Evolutionary conservation across 768 basidiomycete genomes (phyloP).

Genomic region (Xerocomellus chrysenteron): DNA sequence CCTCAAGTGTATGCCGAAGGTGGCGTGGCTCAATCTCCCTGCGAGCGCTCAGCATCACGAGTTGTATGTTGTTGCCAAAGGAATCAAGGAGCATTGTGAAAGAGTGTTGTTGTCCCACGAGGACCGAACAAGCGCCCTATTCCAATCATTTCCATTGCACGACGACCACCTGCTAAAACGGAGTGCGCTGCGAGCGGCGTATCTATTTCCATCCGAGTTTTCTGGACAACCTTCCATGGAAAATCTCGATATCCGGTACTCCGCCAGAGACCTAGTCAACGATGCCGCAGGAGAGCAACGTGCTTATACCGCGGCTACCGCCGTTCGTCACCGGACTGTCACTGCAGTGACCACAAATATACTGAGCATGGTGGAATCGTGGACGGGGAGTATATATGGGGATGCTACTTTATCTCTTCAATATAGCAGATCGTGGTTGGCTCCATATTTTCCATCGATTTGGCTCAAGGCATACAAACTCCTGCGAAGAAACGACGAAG

Average conservation of each 20-base stretch:
- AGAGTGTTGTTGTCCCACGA: too few species aligned
- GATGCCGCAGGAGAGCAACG: slow-evolving; percentile 1
- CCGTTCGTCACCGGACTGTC: neutral
- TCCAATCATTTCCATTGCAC: too few species aligned
- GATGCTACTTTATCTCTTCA: slow-evolving; percentile 8
- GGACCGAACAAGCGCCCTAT: too few species aligned
- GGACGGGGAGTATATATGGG: neutral
- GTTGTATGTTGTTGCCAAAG: too few species aligned
- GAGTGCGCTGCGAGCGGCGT: slow-evolving; percentile 13
- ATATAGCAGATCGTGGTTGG: slow-evolving; percentile 33
- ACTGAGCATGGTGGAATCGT: slow-evolving; percentile 7
- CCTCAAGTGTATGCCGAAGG: slow-evolving; percentile 12
- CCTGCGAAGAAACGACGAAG: too few species aligned
- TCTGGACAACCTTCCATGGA: neutral
- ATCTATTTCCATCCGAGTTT: slow-evolving; percentile 14
- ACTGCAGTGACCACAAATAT: neutral
- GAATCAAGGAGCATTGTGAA: too few species aligned
- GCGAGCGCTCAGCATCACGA: too few species aligned
- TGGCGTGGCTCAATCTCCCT: slow-evolving; percentile 9
- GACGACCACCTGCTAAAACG: slow-evolving; percentile 18
- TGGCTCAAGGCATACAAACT: too few species aligned
- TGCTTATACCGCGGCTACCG: too few species aligned
- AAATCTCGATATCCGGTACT: slow-evolving; percentile 9
- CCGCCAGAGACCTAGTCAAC: slow-evolving; percentile 7
- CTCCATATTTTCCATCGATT: slow-evolving; percentile 12